A percentile compares a stretch with the other conserved stretches of the same genome.
Evolutionary conservation across 371 early-diverging fungal genomes (phyloP).

Genomic region (Caulochytrium protostelioides): DNA sequence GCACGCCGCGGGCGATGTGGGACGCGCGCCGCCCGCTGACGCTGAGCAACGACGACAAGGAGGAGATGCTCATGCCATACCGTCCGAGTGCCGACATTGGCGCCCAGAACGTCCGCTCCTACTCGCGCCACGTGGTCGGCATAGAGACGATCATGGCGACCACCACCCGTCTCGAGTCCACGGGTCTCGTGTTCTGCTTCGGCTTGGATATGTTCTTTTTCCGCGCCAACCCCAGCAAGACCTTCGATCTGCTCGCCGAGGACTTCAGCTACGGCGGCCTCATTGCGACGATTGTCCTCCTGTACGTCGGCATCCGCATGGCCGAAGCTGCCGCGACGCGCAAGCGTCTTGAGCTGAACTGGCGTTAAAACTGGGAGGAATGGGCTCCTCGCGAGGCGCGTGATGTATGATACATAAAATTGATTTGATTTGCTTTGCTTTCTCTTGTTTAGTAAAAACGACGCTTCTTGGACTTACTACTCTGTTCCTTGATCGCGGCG

Average conservation of each 20-base stretch:
- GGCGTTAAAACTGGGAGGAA: too few relatives aligned
- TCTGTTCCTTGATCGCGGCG: not conserved
- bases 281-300: constrained; percentile 50
- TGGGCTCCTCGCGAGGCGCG: too few relatives aligned
- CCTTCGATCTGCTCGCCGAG: constrained; percentile 76
- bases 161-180: constrained; percentile 73
- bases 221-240: constrained; percentile 55
- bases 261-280: constrained; percentile 68
- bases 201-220: constrained; percentile 77
- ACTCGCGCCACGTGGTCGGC: constrained; percentile 42
- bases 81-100: constrained; percentile 44
- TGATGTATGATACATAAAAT: too few relatives aligned
- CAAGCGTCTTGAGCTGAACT: too few relatives aligned
- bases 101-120: constrained; percentile 45
- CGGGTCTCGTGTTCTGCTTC: constrained; percentile 60
- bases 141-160: constrained; percentile 41
- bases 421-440: too few relatives aligned
- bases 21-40: not conserved
- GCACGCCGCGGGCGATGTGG: constrained; percentile 20
- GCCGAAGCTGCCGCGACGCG: constrained; percentile 40
- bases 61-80: constrained; percentile 64
- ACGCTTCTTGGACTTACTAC: too few relatives aligned
- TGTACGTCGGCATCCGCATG: constrained; percentile 44
- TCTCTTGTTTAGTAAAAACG: too few relatives aligned
- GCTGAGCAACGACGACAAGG: constrained; percentile 31